Evolutionary conservation across 2,329 filamentous ascomycete species (phyloP).

Genomic region (Cordyceps farinosa): DNA sequence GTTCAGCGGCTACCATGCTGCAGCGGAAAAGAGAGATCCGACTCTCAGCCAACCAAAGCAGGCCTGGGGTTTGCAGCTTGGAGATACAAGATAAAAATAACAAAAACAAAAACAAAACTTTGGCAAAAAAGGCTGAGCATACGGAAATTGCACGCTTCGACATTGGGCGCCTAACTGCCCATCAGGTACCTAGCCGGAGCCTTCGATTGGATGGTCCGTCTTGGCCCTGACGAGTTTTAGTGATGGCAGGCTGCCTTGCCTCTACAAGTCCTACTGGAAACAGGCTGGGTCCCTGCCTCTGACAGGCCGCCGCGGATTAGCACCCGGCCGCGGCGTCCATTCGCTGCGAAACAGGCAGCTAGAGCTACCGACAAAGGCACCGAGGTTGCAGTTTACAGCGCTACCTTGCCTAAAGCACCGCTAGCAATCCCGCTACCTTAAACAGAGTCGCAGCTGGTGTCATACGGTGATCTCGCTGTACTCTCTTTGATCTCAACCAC

Average conservation of each 20-base stretch:
- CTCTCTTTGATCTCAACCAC: background rate
- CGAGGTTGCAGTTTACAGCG: background rate
- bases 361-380: background rate
- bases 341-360: background rate
- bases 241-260: background rate
- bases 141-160: background rate
- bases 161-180: background rate
- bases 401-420: background rate
- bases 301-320: background rate
- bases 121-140: background rate
- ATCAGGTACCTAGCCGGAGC: conserved; percentile 1
- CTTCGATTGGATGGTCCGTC: background rate
- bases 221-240: background rate
- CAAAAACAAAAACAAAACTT: background rate
- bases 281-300: no score
- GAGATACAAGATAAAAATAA: background rate
- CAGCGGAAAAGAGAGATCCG: background rate
- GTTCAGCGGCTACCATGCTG: background rate
- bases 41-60: background rate
- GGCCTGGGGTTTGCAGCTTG: background rate
- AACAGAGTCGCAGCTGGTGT: background rate
- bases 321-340: background rate
- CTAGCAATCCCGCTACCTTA: background rate
- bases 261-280: no score
- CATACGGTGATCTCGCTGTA: background rate